Evolutionary conservation across 257 asterid species (phyloP).

Genomic region (Thymus mandschuricus): DNA sequence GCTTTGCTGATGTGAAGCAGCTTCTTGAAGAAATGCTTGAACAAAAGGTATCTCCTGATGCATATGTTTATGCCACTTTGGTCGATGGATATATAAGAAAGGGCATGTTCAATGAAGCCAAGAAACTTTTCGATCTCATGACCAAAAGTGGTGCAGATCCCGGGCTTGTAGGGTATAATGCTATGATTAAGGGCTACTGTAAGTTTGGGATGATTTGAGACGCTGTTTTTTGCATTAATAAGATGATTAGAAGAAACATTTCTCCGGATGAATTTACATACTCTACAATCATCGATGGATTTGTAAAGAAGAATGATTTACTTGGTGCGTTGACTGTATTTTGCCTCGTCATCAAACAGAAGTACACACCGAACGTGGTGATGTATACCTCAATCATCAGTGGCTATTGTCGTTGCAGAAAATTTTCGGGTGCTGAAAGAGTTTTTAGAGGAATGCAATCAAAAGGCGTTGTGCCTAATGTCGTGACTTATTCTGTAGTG

Average conservation of each 20-base stretch:
- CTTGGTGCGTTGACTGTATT: slow-evolving; percentile 58
- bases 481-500: too few relatives aligned
- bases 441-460: not conserved
- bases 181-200: slow-evolving; percentile 91
- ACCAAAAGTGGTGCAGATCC: slow-evolving; percentile 55
- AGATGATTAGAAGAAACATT: slow-evolving; percentile 54
- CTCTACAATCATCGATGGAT: slow-evolving; percentile 86
- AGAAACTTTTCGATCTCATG: slow-evolving; percentile 60
- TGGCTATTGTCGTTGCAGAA: slow-evolving; percentile 73
- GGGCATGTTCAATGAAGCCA: slow-evolving; percentile 68
- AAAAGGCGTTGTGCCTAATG: too few relatives aligned
- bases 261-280: slow-evolving; percentile 76
- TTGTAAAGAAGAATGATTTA: slow-evolving; percentile 67
- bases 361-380: slow-evolving; percentile 58
- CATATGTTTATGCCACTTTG: slow-evolving; percentile 58
- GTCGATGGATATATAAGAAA: slow-evolving; percentile 40
- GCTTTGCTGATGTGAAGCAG: slow-evolving; percentile 58
- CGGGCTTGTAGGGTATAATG: slow-evolving; percentile 79
- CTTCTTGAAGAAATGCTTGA: slow-evolving; percentile 77
- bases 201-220: slow-evolving; percentile 71
- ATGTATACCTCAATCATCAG: slow-evolving; percentile 69
- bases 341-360: slow-evolving; percentile 55
- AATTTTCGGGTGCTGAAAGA: slow-evolving; percentile 57
- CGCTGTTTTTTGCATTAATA: slow-evolving; percentile 60
- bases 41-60: slow-evolving; percentile 64